Evolutionary conservation across 2,329 filamentous ascomycete genomes (phyloP).

Genomic region (Nothophaeocryptopus gaeumannii): DNA sequence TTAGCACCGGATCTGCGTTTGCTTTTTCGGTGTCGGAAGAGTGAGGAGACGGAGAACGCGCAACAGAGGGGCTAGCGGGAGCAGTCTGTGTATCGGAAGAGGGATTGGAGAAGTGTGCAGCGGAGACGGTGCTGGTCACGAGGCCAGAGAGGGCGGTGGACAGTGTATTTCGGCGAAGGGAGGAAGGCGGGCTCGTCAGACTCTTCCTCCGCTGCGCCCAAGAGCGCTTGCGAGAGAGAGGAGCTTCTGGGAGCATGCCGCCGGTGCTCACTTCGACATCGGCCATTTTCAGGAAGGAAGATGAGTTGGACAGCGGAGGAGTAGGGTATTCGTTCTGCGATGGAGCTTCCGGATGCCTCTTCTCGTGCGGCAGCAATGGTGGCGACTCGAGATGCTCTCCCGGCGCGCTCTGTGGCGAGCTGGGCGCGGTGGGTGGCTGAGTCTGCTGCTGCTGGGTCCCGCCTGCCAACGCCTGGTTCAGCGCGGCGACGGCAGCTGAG

Average conservation of each 20-base stretch:
- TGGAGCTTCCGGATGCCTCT: slow-evolving; percentile 20
- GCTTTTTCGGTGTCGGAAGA: slow-evolving; percentile 54
- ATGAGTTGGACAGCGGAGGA: slow-evolving; percentile 41
- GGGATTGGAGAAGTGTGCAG: slow-evolving; percentile 70
- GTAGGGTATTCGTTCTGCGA: slow-evolving; percentile 37
- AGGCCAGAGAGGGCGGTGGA: slow-evolving; percentile 62
- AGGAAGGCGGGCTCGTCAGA: slow-evolving; percentile 25
- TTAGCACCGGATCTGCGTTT: slow-evolving; percentile 72
- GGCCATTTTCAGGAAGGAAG: slow-evolving; percentile 35
- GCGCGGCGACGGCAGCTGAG: slow-evolving; percentile 19
- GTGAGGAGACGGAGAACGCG: slow-evolving; percentile 42
- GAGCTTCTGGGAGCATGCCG: slow-evolving; percentile 13
- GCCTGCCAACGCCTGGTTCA: slow-evolving; percentile 21
- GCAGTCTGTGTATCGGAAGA: slow-evolving; percentile 55
- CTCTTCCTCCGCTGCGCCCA: slow-evolving; percentile 26
- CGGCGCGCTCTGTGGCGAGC: slow-evolving; percentile 29
- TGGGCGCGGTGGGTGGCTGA: slow-evolving; percentile 36
- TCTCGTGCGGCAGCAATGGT: slow-evolving; percentile 39
- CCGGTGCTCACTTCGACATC: slow-evolving; percentile 25
- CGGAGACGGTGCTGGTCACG: slow-evolving; percentile 61
- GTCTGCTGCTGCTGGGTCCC: slow-evolving; percentile 14
- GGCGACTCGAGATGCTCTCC: slow-evolving; percentile 27
- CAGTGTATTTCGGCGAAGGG: slow-evolving; percentile 38
- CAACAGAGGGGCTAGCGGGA: slow-evolving; percentile 50
- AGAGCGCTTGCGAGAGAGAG: slow-evolving; percentile 27